Base-by-base conservation (phyloP, 768 basidiomycete species). In the Plicaturopsis crispa region DNA sequence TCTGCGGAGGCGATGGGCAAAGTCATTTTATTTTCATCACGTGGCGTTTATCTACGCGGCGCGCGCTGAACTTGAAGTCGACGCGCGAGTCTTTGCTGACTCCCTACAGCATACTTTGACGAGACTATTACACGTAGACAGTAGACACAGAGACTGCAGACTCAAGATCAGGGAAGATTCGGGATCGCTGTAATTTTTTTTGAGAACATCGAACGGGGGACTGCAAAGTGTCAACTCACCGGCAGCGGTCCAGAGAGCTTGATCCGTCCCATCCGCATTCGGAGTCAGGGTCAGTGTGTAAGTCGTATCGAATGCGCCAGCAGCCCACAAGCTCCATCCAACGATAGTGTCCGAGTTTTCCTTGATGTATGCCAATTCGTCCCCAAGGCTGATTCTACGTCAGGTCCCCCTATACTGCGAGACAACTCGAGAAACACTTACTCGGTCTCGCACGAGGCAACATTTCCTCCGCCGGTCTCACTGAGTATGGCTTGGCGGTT, bases 321-420 rank as follows among this genome's bases (percentile, higher is more conserved):
- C 75, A 42, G 69, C 60, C 75, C 73, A 75, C 24, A 68, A 60
- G 14, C 70, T 59, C 60, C 73, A 78, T n/a, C 75, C 75, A 24
- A 61, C 55, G 31, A 72, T 58, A 24, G 49, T 63, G 18, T 60
- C 59, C 39, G 65, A 66, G 42, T 67, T 59, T 6, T 52, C 50
- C 46, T 70, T 68, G 34, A 75, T 59, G 48, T 59, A 73, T 1
- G 66, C 62, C 16, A 78, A 62, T 41, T 71, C 61, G 24, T 57
- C 45, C 7, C 53, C 55, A 11, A 77, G 52, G 39, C 67, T 69
- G 38, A 11, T n/a, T 4, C 10, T 42, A 8, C n/a, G 20, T 36
- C 14, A 46, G 38, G 3, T 31, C 44, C 44, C 38, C 31, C 47
- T 46, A 41, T 42, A 33, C 38, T 39, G 47, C 13, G 10, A 24